Evolutionary conservation across 129 eudicot genomes (phyloP).

Genomic region (Sambucus nigra): DNA sequence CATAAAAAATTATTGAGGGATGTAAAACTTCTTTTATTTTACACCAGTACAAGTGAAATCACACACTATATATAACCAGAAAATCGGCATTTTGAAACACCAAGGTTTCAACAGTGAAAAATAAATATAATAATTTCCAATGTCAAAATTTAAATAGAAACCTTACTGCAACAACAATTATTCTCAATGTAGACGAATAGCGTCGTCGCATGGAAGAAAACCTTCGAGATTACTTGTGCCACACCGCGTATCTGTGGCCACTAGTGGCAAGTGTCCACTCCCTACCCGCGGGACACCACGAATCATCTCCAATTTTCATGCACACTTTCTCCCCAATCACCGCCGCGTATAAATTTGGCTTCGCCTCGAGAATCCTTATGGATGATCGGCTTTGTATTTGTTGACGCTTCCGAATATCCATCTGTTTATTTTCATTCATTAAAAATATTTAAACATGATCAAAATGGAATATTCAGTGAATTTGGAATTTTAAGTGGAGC

Average conservation of each 20-base stretch:
- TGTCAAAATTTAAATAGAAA: no score
- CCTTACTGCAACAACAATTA: no score
- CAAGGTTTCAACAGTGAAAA: no score
- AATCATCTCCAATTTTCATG: constrained; percentile 89
- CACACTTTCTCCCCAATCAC: constrained; percentile 60
- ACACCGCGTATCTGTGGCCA: constrained; percentile 84
- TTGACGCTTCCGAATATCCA: constrained; percentile 50
- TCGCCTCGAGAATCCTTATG: constrained; percentile 62
- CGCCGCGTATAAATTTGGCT: constrained; percentile 76
- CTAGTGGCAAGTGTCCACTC: constrained; percentile 83
- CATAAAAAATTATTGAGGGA: no score
- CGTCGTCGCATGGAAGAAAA: no score
- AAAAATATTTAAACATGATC: neutral
- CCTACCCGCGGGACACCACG: constrained; percentile 76
- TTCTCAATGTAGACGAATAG: no score
- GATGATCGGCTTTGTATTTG: constrained; percentile 69
- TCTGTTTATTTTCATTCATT: constrained; percentile 30
- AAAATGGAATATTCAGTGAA: neutral
- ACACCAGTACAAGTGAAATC: no score
- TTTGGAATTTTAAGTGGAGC: neutral
- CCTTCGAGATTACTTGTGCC: constrained; percentile 49
- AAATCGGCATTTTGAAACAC: no score
- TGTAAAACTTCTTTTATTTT: no score
- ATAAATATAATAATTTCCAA: no score
- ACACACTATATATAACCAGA: no score